phyloP scores from a whole-genome alignment of 1,139 yeast genomes.

The Yarrowia galli region DNA sequence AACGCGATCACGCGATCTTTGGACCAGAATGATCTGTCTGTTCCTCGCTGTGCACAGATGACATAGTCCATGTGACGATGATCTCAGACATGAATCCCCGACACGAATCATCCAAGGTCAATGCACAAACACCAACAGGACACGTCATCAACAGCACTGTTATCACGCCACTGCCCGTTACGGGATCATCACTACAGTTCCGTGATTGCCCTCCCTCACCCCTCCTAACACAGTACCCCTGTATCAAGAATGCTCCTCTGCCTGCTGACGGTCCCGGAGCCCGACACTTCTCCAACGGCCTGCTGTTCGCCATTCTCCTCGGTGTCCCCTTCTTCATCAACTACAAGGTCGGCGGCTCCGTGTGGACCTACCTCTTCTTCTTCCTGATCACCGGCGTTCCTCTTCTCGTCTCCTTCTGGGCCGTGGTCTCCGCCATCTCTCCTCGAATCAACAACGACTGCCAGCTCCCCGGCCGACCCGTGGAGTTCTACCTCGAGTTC shows the following conservation, averaged over 20 bases:
- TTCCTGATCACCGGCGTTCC: constrained; percentile 66
- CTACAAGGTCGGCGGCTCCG: constrained; percentile 76
- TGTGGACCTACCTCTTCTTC: constrained; percentile 68
- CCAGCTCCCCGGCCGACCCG: constrained; percentile 76
- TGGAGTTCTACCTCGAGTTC: constrained; percentile 80
- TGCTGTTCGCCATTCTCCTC: constrained; percentile 61
- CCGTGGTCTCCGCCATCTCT: constrained; percentile 73
- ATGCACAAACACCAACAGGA: too few relatives aligned
- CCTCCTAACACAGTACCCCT: constrained; percentile 55
- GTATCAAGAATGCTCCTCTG: constrained; percentile 84
- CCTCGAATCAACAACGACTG: constrained; percentile 85
- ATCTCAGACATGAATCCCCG: too few relatives aligned
- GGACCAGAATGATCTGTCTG: too few relatives aligned
- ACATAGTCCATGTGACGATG: too few relatives aligned
- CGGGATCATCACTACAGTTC: too few relatives aligned
- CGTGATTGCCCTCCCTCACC: background rate
- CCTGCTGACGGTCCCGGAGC: constrained; percentile 95
- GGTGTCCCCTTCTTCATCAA: constrained; percentile 70
- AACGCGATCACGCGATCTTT: too few relatives aligned
- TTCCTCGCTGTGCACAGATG: too few relatives aligned
- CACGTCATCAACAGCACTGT: background rate
- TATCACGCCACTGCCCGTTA: too few relatives aligned
- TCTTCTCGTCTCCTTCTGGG: constrained; percentile 82
- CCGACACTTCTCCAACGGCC: constrained; percentile 71
- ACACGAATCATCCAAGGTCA: too few relatives aligned